Percentiles rank a stretch among this genome's conserved stretches.
phyloP scores from a whole-genome alignment of 805 yeast species.

The Ogataea kodamae region DNA sequence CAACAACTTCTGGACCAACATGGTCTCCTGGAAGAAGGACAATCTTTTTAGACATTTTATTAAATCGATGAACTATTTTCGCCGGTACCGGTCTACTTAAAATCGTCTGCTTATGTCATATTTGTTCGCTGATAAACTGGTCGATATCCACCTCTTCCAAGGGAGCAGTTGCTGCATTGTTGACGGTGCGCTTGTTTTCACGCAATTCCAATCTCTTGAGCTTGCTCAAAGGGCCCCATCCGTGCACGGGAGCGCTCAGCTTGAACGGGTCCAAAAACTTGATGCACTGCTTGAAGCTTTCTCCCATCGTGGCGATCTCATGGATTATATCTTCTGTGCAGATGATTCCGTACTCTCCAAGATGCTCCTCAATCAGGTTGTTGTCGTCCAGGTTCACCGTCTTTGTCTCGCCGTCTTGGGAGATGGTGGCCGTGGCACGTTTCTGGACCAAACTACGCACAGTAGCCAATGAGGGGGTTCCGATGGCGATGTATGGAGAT shows the following conservation, averaged over 20 bases:
- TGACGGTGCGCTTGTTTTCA: constrained; percentile 47
- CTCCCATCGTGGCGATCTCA: constrained; percentile 63
- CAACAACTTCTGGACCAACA: constrained; percentile 86
- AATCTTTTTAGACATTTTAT: constrained; percentile 46
- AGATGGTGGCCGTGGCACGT: constrained; percentile 56
- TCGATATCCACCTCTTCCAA: constrained; percentile 73
- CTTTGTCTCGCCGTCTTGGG: constrained; percentile 27
- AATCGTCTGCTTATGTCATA: constrained; percentile 30
- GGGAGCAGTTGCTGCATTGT: constrained; percentile 63
- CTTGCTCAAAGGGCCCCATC: constrained; percentile 71
- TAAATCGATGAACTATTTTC: constrained; percentile 10
- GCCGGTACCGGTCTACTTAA: constrained; percentile 9
- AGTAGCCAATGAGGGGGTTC: constrained; percentile 69
- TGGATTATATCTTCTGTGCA: constrained; percentile 81
- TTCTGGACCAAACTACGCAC: constrained; percentile 73
- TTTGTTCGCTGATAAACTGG: constrained; percentile 60
- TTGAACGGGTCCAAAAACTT: constrained; percentile 68
- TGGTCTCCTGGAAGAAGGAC: constrained; percentile 96
- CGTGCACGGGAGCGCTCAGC: constrained; percentile 65
- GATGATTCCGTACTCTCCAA: constrained; percentile 66
- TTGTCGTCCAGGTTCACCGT: constrained; percentile 64
- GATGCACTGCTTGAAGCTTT: constrained; percentile 55
- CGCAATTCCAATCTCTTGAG: constrained; percentile 59
- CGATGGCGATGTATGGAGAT: constrained; percentile 70
- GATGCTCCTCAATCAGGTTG: constrained; percentile 66